Evolutionary conservation across 495 filamentous ascomycete genomes (phyloP), one percentile per base, ranked within the genome.

Genomic region (Xanthoparmelia taractica): DNA sequence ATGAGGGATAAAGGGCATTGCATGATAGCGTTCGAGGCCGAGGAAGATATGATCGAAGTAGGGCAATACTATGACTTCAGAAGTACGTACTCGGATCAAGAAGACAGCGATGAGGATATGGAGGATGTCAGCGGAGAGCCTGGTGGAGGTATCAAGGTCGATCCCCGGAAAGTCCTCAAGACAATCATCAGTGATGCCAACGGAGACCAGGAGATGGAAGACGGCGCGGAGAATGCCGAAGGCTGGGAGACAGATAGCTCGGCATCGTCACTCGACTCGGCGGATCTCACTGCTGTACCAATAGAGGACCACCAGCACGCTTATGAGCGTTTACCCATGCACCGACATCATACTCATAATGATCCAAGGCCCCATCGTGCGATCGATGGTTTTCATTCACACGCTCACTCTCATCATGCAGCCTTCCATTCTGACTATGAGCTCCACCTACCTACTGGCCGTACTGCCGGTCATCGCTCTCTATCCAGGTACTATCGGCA

Each of bases 21-120:
- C 78, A 96, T 90, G 83, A 92, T 99, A 65, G 92, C 90, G 1
- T 99, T 95, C 73, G 87, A 88, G 52, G 85, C 84, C 0, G 90
- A 96, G 70, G 88, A 88, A 40, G 91, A 99, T 70, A 91, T 96
- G 75, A 79, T 99, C 23, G 91, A 95, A 60, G 87, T 99, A 64
- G 95, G 94, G n/a, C 89, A 97, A 54, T 97, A 90, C 76, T 99
- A 97, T 76, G 95, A 99, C 73, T 99, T 99, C 83, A 80, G 87
- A 60, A 87, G 86, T 74, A 95, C 94, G 5, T 99, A 99, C 73
- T 91, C 90, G 0, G 94, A 97, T 70, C 77, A 74, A 15, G 84
- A 84, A 58, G 78, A 79, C 6, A 86, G 85, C 17, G 84, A 86
- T 38, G 81, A 85, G 12, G 79, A 82, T 57, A 76, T 74, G 13